A percentile compares a stretch with the other conserved stretches of the same genome.
Evolutionary conservation across 139 green algal species (phyloP).

Genomic region (Haematococcus sp.): DNA sequence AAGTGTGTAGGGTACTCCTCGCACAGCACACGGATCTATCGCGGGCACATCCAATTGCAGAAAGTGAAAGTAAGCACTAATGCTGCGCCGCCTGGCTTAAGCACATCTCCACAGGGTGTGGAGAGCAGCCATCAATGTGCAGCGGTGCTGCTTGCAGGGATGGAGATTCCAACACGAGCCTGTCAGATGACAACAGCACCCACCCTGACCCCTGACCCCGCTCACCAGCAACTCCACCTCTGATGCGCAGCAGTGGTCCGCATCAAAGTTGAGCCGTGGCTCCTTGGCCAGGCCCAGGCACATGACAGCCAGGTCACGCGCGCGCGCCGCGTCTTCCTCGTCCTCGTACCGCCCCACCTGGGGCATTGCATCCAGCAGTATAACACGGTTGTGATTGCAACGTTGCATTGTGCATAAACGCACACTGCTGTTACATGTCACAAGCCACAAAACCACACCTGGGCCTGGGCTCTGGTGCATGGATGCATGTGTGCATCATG

Average conservation of each 20-base stretch:
- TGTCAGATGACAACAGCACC: background rate
- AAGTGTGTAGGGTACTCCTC: conserved; percentile 9
- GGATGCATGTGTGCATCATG: no score
- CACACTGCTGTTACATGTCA: background rate
- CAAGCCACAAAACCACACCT: no score
- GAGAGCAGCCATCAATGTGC: no score
- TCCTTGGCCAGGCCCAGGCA: background rate
- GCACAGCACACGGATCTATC: background rate
- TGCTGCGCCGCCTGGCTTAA: no score
- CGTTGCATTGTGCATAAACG: background rate
- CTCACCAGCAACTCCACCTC: conserved; percentile 9
- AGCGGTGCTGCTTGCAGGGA: background rate
- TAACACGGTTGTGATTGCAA: no score
- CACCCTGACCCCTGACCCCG: background rate
- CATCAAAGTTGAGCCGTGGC: conserved; percentile 15
- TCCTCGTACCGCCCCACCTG: conserved; percentile 1
- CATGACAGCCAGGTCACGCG: conserved; percentile 10
- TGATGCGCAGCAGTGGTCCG: background rate
- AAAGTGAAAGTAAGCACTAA: no score
- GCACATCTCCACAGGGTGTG: no score
- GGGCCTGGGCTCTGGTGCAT: no score
- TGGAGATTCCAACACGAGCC: background rate
- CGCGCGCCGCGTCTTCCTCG: conserved; percentile 8
- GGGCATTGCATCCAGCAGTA: background rate
- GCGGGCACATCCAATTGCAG: no score